Base-by-base conservation (phyloP, 1,139 yeast species). In the Kluyveromyces marxianus region DNA sequence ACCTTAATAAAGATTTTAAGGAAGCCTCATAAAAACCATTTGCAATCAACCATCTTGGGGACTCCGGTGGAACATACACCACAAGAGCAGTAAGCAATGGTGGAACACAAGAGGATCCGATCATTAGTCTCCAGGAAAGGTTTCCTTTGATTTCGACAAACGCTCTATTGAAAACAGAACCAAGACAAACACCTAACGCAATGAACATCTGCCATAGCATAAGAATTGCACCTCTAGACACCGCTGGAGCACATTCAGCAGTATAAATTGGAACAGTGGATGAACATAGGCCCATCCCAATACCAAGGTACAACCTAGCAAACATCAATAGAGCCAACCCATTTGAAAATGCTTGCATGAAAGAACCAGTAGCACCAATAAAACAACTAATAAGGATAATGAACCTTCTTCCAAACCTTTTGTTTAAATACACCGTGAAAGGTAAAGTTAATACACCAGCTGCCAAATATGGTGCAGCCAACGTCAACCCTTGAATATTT, bases 391-490 rank as follows among this genome's bases (percentile, higher is more conserved):
- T 63, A 53, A 73, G 72, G 39, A 75, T 69, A 34, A 72, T 66
- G 71, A 71, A 68, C 56, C 67, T 72, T 55, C 79, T 65, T 5
- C 79, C 79, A 41, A 69, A 54, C 37, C 56, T 53, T 40, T 67
- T 63, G 57, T 75, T 75, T 56, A 70, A 67, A 40, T 48, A 55
- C 50, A 75, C 76, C 6, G 75, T 61, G 34, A 70, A 55, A 71
- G 79, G 75, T 55, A 79, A 71, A 10, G 77, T 74, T 47, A 76
- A 58, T 24, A 62, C 62, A 4, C 77, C 68, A 38, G 76, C 70
- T 49, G 75, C 69, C 37, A 76, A 66, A 53, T 76, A 76, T 3
- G 81, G 81, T 7, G 79, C 72, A 38, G 78, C 75, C 50, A 75
- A 72, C 39, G 75, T 66, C 50, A 74, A 64, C n/a, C 81, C 81